Conservation (phyloP, 768 basidiomycete species). For the Russula lepida region DNA sequence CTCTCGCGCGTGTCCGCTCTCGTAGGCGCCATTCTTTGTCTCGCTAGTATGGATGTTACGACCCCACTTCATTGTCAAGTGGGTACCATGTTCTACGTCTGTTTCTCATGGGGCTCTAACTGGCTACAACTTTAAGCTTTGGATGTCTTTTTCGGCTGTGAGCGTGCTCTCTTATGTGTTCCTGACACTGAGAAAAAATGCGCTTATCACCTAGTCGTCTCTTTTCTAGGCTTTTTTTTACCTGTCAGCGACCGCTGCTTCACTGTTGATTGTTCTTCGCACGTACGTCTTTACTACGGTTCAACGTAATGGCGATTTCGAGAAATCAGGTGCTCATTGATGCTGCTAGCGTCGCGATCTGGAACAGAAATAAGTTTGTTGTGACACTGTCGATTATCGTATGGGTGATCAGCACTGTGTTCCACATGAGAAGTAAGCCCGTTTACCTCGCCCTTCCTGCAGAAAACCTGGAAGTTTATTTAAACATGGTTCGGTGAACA, state of each 20-base stretch:
- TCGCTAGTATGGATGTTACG: neutral
- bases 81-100: neutral
- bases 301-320: neutral
- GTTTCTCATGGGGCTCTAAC: neutral
- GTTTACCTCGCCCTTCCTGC: neutral
- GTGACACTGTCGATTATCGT: neutral
- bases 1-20: neutral
- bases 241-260: neutral
- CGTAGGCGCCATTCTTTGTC: neutral
- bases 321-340: neutral
- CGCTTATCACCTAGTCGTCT: neutral
- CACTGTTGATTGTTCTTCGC: too few relatives aligned
- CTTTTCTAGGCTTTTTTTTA: neutral
- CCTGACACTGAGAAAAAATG: neutral
- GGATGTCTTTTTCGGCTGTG: neutral
- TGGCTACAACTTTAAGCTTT: neutral
- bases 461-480: neutral
- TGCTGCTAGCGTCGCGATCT: neutral
- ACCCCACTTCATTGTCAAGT: neutral
- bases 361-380: neutral
- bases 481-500: too few relatives aligned
- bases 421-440: neutral
- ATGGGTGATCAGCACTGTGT: neutral
- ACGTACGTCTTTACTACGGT: too few relatives aligned
- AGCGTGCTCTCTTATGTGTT: neutral